phyloP scores from a whole-genome alignment of 169 alveolate species.

The Plasmodium fragile region DNA sequence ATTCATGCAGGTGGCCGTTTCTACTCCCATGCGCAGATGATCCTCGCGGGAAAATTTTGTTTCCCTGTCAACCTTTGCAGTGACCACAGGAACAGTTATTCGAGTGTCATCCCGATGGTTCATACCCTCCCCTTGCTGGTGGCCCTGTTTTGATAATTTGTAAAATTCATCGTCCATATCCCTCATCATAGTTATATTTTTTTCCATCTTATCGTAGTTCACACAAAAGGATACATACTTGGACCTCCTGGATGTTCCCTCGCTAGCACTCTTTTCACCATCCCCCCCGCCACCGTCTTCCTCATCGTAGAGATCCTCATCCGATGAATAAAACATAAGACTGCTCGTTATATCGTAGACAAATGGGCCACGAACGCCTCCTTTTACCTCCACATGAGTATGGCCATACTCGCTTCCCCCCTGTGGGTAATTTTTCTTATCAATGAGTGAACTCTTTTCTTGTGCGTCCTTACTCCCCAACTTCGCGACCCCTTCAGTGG shows the following conservation, averaged over 20 bases:
- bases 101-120: background rate
- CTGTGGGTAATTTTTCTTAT: background rate
- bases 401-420: background rate
- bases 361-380: background rate
- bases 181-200: conserved; percentile 7
- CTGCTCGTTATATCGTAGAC: background rate
- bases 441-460: background rate
- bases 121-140: background rate
- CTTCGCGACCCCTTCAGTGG: conserved; percentile 54
- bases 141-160: background rate
- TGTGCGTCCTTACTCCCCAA: conserved; percentile 16
- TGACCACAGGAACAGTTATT: background rate
- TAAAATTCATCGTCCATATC: conserved; percentile 29
- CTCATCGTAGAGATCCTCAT: background rate
- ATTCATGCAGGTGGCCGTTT: background rate
- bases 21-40: background rate
- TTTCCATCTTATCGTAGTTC: conserved; percentile 23
- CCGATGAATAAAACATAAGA: conserved; percentile 20
- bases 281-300: background rate
- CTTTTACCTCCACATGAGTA: background rate
- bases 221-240: background rate
- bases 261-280: background rate
- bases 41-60: background rate
- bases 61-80: background rate
- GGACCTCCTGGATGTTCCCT: background rate